Base-by-base conservation (phyloP, 2,329 filamentous ascomycete genomes). In the Colletotrichum aenigma region DNA sequence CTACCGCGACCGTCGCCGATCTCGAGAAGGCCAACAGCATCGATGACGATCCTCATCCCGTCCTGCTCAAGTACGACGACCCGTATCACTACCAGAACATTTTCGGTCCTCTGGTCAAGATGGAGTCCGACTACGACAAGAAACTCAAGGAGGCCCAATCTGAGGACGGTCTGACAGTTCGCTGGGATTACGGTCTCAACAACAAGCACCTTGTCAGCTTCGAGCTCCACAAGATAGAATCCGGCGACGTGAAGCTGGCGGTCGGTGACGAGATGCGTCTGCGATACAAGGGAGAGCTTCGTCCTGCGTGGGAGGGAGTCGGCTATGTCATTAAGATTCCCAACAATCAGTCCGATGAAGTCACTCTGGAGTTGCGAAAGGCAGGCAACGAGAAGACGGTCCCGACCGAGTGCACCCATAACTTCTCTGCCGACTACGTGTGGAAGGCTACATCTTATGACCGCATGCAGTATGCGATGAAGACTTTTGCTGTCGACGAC, bases 391-490 rank as follows among this genome's bases (percentile, higher is more conserved):
- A 98, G 87, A 98, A 98, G 85, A 95, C 94, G 32, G 95, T 98
- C 2, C 97, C 97, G 1, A 98, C 95, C 1, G 96, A 99, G 81
- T 97, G 96, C 85, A 98, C 96, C 1, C 95, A 98, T 86, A 98
- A 98, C 85, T 99, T 99, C 86, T 98, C 96, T 18, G 97, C 96
- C 78, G 97, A 99, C 84, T 99, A 99, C 82, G 97, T 99, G 71
- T 99, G 97, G 97, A 99, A 99, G 84, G 97, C 97, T 16, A 99
- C 97, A 1, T 98, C 96, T 0, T 99, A 99, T 83, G 97, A 99
- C 82, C 96, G 97, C 78, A 99, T 99, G 97, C 97, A 99, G 85
- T 92, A 96, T 79, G 97, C 97, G 70, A 98, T 99, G 96, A 98
- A 98, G 89, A 98, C 95, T 0, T 99, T 99, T 83, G 97, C 97